Base-by-base conservation (phyloP, 441 rosid species). In the Syzygium malaccense region DNA sequence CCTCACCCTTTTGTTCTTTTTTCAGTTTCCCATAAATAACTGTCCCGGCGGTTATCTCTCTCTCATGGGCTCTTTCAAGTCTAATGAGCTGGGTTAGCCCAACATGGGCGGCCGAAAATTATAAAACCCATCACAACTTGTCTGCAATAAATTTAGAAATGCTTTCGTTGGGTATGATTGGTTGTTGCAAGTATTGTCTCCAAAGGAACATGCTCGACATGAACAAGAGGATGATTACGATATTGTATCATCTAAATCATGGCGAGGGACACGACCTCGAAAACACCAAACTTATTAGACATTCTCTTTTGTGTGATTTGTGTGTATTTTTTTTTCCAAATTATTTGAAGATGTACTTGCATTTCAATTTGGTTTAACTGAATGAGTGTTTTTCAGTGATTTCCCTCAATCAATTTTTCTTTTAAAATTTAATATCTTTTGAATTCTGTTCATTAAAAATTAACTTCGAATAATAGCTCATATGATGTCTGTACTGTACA, bases 211-310 rank as follows among this genome's bases (percentile, higher is more conserved):
- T 14, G 66, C 66, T 60, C 17, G 32, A 60, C 15, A 0, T 8
- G 37, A 62, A 14, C 10, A 14, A 6, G 10, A 14, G 32, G 11
- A 62, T 28, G 20, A 62, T 14, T 3, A 6, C 2, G 7, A 62
- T 7, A 62, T n/a, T n/a, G 1, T 62, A 15, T 62, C 33, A 62
- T 7, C 5, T 62, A 9, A n/a, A 62, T 62, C 10, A 14, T 32
- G 19, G 1, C n/a, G 9, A 62, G 2, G 2, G 37, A 3, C 37
- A 14, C 1, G 19, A 62, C 1, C 4, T 2, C 19, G 4, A 14
- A 62, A n/a, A 14, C 5, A 62, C 14, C 19, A 62, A 62, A 62
- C 20, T n/a, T 15, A 13, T n/a, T 7, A 62, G 4, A 14, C 11
- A n/a, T n/a, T n/a, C 71, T 14, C 19, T n/a, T 62, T 62, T 2